Base-by-base conservation (phyloP, 176 grass and related monocot genomes). In the Rhynchospora pubera region DNA sequence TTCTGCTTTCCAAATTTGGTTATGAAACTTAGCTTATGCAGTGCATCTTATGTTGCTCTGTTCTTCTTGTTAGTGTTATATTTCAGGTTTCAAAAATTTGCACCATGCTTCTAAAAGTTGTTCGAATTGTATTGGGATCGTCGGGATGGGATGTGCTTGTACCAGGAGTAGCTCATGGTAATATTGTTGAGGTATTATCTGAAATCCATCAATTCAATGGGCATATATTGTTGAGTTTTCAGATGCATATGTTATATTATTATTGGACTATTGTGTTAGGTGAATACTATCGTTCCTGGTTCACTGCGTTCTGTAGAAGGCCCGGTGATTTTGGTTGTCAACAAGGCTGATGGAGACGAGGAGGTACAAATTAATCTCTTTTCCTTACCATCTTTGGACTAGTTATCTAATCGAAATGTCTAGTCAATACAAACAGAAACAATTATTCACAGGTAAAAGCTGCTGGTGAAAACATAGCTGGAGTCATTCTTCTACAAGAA, bases 281-380 rank as follows among this genome's bases (percentile, higher is more conserved):
- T 97, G 82, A 90, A 97, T 89, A 91, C 85, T 82, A 94, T 97
- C 75, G 52, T 83, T 87, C 95, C 95, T 73, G 90, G 88, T 50
- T 91, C 87, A 46, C 84, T 97, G 67, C 69, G 85, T 62, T 92
- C 85, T 69, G 72, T 83, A 53, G 71, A 94, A 81, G 86, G 78
- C 80, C 88, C 90, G 65, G 85, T 94, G 14, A 88, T 97, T 87
- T 84, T 97, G 43, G 62, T 97, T 71, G 90, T 94, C 82, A 90
- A 93, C 90, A 97, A 92, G 84, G 95, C 95, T 72, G 92, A 91
- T 88, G 95, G 95, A 73, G 90, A 97, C 91, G 95, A 97, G 85
- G 95, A 97, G 92, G 95, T 97, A 84, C 23, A 18, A 28, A 55
- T 23, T 77, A 55, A 76, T 55, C 21, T 77, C 51, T 55, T 62